A percentile compares a stretch with the other conserved stretches of the same genome.
Evolutionary conservation across 2,329 filamentous ascomycete genomes (phyloP).

Genomic region (Purpureocillium lavendulum): DNA sequence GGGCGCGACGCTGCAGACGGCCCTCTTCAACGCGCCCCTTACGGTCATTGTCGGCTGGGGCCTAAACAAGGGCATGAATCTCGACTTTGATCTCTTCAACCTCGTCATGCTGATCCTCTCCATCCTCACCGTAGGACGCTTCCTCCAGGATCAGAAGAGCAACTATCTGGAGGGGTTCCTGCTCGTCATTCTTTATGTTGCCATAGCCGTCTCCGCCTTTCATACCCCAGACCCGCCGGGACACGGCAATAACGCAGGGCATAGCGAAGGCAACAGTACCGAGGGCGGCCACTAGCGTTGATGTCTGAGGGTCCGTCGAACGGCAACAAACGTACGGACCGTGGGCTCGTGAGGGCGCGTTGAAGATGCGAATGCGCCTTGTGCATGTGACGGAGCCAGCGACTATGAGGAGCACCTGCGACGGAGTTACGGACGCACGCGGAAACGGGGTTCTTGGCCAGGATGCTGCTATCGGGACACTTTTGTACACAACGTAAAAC

Average conservation of each 20-base stretch:
- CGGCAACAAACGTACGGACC: too few relatives aligned
- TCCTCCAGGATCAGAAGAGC: slow-evolving; percentile 78
- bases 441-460: too few relatives aligned
- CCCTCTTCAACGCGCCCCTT: slow-evolving; percentile 78
- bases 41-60: slow-evolving; percentile 82
- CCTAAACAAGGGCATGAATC: slow-evolving; percentile 58
- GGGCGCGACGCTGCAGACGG: slow-evolving; percentile 81
- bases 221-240: slow-evolving; percentile 41
- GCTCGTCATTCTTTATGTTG: slow-evolving; percentile 60
- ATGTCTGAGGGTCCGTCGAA: too few relatives aligned
- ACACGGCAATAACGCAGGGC: too few relatives aligned
- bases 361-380: too few relatives aligned
- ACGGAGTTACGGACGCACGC: too few relatives aligned
- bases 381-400: too few relatives aligned
- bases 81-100: slow-evolving; percentile 85
- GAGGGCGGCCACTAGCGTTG: not conserved
- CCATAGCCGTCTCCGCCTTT: slow-evolving; percentile 50
- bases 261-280: slow-evolving; percentile 1
- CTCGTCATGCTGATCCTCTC: slow-evolving; percentile 72
- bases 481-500: too few relatives aligned
- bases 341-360: too few relatives aligned
- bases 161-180: slow-evolving; percentile 86
- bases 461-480: too few relatives aligned
- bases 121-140: slow-evolving; percentile 81
- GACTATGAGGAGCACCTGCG: too few relatives aligned